Conservation (phyloP, 108 stramenopile genomes). For the Cylindrotheca closterium region DNA sequence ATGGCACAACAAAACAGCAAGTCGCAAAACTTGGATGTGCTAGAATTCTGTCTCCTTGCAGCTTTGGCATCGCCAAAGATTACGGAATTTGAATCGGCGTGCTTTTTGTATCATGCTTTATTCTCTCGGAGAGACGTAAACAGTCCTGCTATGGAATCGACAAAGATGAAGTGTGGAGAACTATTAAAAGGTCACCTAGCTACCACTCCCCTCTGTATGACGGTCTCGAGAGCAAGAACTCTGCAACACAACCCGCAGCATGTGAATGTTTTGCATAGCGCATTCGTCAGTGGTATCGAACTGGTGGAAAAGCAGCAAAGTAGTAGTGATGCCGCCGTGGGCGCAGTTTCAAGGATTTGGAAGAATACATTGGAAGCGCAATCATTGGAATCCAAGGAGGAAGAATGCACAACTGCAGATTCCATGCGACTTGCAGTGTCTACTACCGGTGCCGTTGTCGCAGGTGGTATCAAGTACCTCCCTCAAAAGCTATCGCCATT, state of each 20-base stretch:
- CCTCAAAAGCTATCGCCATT: conserved; percentile 69
- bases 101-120: conserved; percentile 6
- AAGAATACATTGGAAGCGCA: not conserved
- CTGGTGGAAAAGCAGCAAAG: not conserved
- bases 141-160: too few species aligned
- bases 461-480: conserved; percentile 30
- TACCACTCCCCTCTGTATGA: too few species aligned
- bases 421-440: conserved; percentile 23
- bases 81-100: conserved; percentile 27
- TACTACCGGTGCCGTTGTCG: conserved; percentile 43
- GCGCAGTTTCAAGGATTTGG: not conserved
- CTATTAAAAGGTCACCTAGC: too few species aligned
- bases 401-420: conserved; percentile 9
- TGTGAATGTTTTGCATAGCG: not conserved
- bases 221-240: not conserved
- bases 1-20: too few species aligned
- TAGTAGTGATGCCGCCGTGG: conserved; percentile 1
- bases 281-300: conserved; percentile 7
- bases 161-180: too few species aligned
- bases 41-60: conserved; percentile 23
- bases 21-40: not conserved
- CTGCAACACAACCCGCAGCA: not conserved
- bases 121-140: too few species aligned
- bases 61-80: conserved; percentile 28
- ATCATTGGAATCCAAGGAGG: not conserved